Percentiles rank a stretch among this genome's conserved stretches.
These are phyloP conservation scores for Pythium phragmiticola DNA, from an alignment of 352 stramenopile species.

Conservation along the genomic window DNA sequence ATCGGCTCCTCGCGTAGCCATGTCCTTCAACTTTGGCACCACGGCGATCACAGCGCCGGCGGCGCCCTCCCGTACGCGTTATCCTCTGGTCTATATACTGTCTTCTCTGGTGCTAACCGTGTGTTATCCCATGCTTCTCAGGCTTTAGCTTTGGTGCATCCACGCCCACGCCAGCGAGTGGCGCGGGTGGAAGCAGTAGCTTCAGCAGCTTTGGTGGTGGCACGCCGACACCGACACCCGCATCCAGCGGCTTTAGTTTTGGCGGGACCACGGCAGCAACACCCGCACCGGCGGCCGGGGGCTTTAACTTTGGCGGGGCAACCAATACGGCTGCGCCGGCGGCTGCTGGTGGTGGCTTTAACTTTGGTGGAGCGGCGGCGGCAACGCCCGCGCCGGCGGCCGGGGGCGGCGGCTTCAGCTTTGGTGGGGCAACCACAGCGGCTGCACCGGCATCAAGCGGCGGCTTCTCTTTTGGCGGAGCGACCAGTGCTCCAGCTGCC, in stretches of 20 bases:
- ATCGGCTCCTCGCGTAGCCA: background rate
- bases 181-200: conserved; percentile 7
- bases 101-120: background rate
- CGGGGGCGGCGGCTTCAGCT: conserved; percentile 25
- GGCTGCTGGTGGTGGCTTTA: conserved; percentile 18
- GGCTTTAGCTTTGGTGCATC: conserved; percentile 26
- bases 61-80: conserved; percentile 29
- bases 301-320: conserved; percentile 21
- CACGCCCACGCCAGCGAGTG: conserved; percentile 1
- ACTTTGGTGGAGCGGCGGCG: conserved; percentile 11
- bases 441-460: conserved; percentile 9
- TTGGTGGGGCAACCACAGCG: conserved; percentile 12
- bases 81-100: background rate
- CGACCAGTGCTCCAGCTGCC: conserved; percentile 12
- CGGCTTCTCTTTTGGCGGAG: conserved; percentile 24
- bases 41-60: conserved; percentile 30
- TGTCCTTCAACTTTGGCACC: conserved; percentile 38
- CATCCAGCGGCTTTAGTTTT: conserved; percentile 7
- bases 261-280: conserved; percentile 19
- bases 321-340: conserved; percentile 2
- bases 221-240: background rate
- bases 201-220: conserved; percentile 38
- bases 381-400: conserved; percentile 7
- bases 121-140: background rate
- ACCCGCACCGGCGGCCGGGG: background rate